These are phyloP conservation scores for Cutaneotrichosporon cavernicola DNA, from an alignment of 1,284 basidiomycete genomes.

Conservation along the genomic window DNA sequence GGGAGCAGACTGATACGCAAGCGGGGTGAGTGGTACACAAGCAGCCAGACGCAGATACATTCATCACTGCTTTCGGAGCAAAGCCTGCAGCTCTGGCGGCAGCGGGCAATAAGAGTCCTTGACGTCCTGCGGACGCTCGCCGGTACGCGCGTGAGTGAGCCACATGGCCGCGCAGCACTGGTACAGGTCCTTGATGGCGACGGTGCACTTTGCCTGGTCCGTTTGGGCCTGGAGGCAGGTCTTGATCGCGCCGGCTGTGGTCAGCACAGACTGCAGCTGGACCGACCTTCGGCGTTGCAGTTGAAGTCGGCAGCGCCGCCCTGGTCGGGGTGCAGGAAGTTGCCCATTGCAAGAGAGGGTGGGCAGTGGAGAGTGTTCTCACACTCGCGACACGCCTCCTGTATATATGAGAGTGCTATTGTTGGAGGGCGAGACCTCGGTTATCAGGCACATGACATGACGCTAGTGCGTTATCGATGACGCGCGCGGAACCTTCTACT, in stretches of 20 bases:
- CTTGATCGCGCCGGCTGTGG: conserved; percentile 46
- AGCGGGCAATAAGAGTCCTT: conserved; percentile 41
- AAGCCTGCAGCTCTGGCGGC: background rate
- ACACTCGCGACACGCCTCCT: too few species aligned
- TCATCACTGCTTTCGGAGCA: background rate
- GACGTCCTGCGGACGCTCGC: conserved; percentile 19
- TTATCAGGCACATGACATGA: too few species aligned
- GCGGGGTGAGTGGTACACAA: too few species aligned
- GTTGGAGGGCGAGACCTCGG: too few species aligned
- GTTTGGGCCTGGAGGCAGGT: conserved; percentile 39
- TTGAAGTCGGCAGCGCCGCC: background rate
- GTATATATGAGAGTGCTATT: background rate
- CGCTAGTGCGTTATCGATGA: too few species aligned
- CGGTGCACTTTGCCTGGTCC: conserved; percentile 39
- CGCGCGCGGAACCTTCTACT: too few species aligned
- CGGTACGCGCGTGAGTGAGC: conserved; percentile 24
- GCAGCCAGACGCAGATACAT: background rate
- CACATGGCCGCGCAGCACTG: conserved; percentile 47
- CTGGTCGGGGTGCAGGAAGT: conserved; percentile 9
- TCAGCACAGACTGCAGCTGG: background rate
- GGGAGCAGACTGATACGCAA: too few species aligned
- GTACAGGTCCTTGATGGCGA: conserved; percentile 40
- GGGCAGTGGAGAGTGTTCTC: too few species aligned
- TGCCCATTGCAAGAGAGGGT: background rate
- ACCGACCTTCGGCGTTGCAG: conserved; percentile 7